Base-by-base conservation (phyloP, 805 yeast species). In the Zygotorulaspora sp. region DNA sequence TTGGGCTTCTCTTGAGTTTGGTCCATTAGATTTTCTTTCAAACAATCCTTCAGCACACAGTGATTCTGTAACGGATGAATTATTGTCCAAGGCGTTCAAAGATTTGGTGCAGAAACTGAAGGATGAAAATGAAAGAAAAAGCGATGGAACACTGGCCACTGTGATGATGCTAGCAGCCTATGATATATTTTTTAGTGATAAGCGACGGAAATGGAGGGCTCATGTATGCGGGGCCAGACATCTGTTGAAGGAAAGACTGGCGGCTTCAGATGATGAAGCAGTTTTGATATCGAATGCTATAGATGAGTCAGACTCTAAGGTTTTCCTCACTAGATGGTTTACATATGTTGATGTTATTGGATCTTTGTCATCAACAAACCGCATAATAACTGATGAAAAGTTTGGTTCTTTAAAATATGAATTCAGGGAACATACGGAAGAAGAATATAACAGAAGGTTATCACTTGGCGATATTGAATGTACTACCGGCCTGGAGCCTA, bases 151-250 rank as follows among this genome's bases (percentile, higher is more conserved):
- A 0, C 61, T 82, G 36, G 80, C 85, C 0, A 66, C 82, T 3
- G 77, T 80, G 1, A 57, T 82, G 42, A 60, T 80, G 41, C 61
- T 83, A 7, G 70, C 78, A n/a, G 75, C 82, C 22, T 78, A 74
- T 54, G 80, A 78, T 45, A 67, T 66, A 58, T 32, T 68, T 61
- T 53, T 72, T 68, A 29, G 68, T 57, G 44, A 70, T 65, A 47
- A 41, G 68, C 65, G 44, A 65, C 37, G 54, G 41, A 55, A 71
- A 32, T 84, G 86, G 75, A 68, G 78, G 51, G 72, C 80, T 1
- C 90, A 83, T 54, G 63, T 77, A 35, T 65, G 71, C 24, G 88
- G 88, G 0, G 88, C 88, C 0, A 66, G 77, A 41, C 83, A 79
- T 50, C 78, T 82, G 26, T 67, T 81, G 23, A 35, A 29, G 30